A percentile compares a stretch with the other conserved stretches of the same genome.
These are phyloP conservation scores for Claviceps fusiformis DNA, from an alignment of 2,329 filamentous ascomycete species.

Conservation along the genomic window DNA sequence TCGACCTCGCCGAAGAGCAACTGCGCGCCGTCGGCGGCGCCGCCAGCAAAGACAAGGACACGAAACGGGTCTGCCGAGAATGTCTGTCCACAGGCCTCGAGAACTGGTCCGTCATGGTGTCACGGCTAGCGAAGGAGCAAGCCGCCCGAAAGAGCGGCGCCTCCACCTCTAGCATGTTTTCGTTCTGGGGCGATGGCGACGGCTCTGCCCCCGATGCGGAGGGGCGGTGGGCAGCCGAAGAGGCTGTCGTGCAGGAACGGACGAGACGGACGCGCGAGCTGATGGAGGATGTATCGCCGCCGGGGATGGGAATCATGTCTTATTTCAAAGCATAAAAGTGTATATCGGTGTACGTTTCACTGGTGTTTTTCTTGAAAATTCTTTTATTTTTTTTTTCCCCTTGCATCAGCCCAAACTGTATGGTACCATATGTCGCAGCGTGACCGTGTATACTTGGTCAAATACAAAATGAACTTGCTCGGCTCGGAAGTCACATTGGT, in stretches of 20 bases:
- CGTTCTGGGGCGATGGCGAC: slow-evolving; percentile 19
- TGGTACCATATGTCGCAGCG: not conserved
- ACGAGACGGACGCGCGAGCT: slow-evolving; percentile 36
- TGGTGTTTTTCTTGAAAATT: too few species aligned
- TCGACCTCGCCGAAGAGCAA: slow-evolving; percentile 63
- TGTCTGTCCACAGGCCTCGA: slow-evolving; percentile 64
- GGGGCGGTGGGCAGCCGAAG: slow-evolving; percentile 40
- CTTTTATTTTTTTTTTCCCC: not conserved
- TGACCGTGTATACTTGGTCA: too few species aligned
- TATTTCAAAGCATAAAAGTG: slow-evolving; percentile 21
- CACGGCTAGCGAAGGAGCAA: slow-evolving; percentile 43
- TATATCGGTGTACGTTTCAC: not conserved
- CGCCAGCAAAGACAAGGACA: slow-evolving; percentile 13
- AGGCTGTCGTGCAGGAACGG: slow-evolving; percentile 39
- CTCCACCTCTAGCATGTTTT: slow-evolving; percentile 18
- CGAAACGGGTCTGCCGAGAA: slow-evolving; percentile 51
- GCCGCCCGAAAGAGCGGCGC: slow-evolving; percentile 23
- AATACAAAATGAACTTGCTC: too few species aligned
- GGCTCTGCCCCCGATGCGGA: slow-evolving; percentile 19
- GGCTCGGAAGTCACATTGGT: too few species aligned
- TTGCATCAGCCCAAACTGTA: not conserved
- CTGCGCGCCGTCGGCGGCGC: slow-evolving; percentile 29
- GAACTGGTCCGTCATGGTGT: slow-evolving; percentile 77
- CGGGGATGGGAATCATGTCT: slow-evolving; percentile 19
- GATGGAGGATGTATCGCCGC: slow-evolving; percentile 33